Conservation (phyloP, 148 eudicot species). For the Silene uniflora region DNA sequence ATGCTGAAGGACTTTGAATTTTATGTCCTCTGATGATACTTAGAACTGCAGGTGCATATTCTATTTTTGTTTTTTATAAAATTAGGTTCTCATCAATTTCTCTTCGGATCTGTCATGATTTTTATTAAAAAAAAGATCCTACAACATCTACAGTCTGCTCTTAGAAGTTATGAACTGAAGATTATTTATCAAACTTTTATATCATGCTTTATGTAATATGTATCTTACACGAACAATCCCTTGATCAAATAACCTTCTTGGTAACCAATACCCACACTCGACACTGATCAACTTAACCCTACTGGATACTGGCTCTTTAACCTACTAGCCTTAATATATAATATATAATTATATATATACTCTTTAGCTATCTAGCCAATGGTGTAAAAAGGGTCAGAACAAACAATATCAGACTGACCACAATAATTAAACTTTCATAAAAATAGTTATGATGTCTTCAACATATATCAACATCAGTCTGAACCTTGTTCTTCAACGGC, state of each 20-base stretch:
- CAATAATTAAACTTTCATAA: conserved; percentile 18
- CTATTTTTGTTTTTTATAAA: neutral
- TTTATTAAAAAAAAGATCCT: neutral
- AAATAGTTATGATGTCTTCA: conserved; percentile 25
- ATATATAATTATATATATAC: neutral
- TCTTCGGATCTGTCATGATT: neutral
- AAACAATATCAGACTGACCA: conserved; percentile 27
- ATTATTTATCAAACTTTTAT: conserved; percentile 26
- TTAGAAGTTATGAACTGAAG: neutral
- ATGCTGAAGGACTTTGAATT: neutral
- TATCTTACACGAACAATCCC: conserved; percentile 28
- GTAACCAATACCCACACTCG: conserved; percentile 23
- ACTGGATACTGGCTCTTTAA: conserved; percentile 17
- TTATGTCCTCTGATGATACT: neutral
- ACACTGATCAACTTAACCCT: conserved; percentile 17
- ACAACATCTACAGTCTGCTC: neutral
- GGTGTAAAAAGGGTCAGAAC: conserved; percentile 33
- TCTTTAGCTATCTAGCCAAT: conserved; percentile 32
- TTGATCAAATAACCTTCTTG: conserved; percentile 18
- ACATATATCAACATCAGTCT: conserved; percentile 52
- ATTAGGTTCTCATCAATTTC: neutral
- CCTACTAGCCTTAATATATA: conserved; percentile 22
- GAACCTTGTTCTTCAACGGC: conserved; percentile 59
- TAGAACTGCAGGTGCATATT: neutral
- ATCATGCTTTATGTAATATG: conserved; percentile 24